Conservation (phyloP, 768 basidiomycete genomes). For the Lyophyllum shimeji region DNA sequence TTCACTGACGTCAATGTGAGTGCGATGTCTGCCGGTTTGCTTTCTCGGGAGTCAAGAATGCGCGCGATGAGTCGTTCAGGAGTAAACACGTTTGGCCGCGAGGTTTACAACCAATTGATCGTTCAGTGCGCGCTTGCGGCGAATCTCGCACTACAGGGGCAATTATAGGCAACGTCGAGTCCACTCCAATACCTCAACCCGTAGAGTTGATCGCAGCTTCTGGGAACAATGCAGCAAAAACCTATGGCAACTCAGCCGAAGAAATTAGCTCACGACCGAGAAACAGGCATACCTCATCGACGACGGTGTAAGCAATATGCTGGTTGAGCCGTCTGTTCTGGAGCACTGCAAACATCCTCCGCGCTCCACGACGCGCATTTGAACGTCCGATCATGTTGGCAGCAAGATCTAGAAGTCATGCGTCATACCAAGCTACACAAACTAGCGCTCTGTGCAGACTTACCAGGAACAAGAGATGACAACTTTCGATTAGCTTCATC, state of each 20-base stretch:
- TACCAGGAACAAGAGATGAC: conserved; percentile 89
- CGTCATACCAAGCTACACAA: neutral
- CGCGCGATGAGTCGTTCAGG: too few relatives aligned
- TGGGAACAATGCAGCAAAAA: conserved; percentile 32
- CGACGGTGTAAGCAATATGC: conserved; percentile 83
- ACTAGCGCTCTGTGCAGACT: conserved; percentile 1
- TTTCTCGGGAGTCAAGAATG: too few relatives aligned
- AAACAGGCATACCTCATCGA: conserved; percentile 73
- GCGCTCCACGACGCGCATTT: conserved; percentile 90
- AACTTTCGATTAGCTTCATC: conserved; percentile 91
- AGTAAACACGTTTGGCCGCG: too few relatives aligned
- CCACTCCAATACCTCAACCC: neutral
- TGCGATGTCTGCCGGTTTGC: too few relatives aligned
- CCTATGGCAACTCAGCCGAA: conserved; percentile 13
- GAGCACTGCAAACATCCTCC: conserved; percentile 88
- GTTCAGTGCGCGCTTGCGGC: conserved; percentile 26
- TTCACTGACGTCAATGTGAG: too few relatives aligned
- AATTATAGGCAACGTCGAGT: neutral
- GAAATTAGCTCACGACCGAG: neutral
- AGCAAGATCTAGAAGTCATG: conserved; percentile 65
- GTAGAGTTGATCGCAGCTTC: conserved; percentile 16
- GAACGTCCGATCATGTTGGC: conserved; percentile 98
- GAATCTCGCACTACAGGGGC: neutral
- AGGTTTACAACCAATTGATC: neutral
- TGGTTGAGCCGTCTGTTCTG: conserved; percentile 96